phyloP scores from a whole-genome alignment of 73 alveolate genomes.

The Stentor coeruleus region DNA sequence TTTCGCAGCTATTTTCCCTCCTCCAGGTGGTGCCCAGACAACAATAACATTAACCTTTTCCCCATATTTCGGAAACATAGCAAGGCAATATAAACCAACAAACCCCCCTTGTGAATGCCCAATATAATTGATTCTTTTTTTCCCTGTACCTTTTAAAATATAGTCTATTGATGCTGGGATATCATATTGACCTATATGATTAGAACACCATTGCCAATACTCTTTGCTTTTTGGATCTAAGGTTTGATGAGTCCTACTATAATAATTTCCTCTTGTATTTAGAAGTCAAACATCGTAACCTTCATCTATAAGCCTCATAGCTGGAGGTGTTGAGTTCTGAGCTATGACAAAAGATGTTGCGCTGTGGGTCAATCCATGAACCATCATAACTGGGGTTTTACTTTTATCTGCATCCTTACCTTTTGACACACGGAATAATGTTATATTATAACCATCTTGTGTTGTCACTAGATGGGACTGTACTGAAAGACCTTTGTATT shows the following conservation, averaged over 20 bases:
- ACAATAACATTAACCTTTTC: slow-evolving; percentile 12
- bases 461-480: slow-evolving; percentile 38
- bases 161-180: slow-evolving; percentile 68
- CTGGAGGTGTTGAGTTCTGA: slow-evolving; percentile 14
- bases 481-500: neutral
- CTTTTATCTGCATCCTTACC: slow-evolving; percentile 17
- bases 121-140: slow-evolving; percentile 54
- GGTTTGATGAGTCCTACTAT: slow-evolving; percentile 28
- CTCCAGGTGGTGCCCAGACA: neutral
- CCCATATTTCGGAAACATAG: neutral
- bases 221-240: slow-evolving; percentile 34
- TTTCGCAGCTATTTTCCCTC: neutral
- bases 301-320: slow-evolving; percentile 19
- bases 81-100: neutral
- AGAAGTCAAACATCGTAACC: slow-evolving; percentile 39
- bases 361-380: slow-evolving; percentile 9
- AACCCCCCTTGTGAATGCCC: slow-evolving; percentile 87
- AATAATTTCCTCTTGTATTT: slow-evolving; percentile 31
- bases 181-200: slow-evolving; percentile 77
- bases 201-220: slow-evolving; percentile 73
- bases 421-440: slow-evolving; percentile 42
- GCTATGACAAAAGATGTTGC: neutral
- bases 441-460: slow-evolving; percentile 53
- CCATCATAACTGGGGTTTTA: slow-evolving; percentile 27
- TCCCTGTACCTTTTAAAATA: slow-evolving; percentile 42